Evolutionary conservation across 306 rosid species (phyloP), one percentile per base, ranked within the genome.

Genomic region (Citrullus colocynthis): DNA sequence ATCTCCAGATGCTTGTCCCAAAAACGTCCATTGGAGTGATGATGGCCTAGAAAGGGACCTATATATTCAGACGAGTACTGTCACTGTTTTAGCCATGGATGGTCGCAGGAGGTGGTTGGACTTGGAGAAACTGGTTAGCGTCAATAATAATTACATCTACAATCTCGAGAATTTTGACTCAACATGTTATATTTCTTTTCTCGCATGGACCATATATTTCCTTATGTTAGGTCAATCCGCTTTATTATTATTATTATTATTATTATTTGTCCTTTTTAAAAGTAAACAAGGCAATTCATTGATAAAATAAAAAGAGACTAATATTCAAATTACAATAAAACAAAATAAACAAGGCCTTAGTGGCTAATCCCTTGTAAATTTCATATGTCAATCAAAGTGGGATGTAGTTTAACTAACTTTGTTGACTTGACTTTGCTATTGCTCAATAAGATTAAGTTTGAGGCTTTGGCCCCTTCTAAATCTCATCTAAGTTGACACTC

Each of bases 81-180:
- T 96, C 79, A 82, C 99, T 72, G 92, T 96, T 76, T 86, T 96
- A 83, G 99, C 99, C 67, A 96, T 96, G 99, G 99, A 96, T 88
- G 99, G 99, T 85, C 92, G 99, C 71, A 88, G 97, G 82, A 88
- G 98, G 81, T 96, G 99, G 99, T 80, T 96, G 92, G 98, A 96
- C 86, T 82, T 92, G 83, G 89, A 86, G 79, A 91, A 92, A 86
- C 84, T 92, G 97, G 99, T 96, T 78, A 85, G 85, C 80, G 74
- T 78, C 78, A 36, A 56, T 37, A 75, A 17, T 28, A 75, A 9
- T 69, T 86, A 74, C 78, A 63, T 69, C 18, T 37, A 60, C 20
- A 7, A 63, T 81, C 84, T 8, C 59, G 76, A 81, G 67, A 78
- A 54, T 74, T 76, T 57, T 59, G 20, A 58, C 14, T 41, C 36